Percentiles rank a stretch among this genome's conserved stretches.
Conservation (phyloP, 1,284 basidiomycete species). For the Austroboletus niveus region DNA sequence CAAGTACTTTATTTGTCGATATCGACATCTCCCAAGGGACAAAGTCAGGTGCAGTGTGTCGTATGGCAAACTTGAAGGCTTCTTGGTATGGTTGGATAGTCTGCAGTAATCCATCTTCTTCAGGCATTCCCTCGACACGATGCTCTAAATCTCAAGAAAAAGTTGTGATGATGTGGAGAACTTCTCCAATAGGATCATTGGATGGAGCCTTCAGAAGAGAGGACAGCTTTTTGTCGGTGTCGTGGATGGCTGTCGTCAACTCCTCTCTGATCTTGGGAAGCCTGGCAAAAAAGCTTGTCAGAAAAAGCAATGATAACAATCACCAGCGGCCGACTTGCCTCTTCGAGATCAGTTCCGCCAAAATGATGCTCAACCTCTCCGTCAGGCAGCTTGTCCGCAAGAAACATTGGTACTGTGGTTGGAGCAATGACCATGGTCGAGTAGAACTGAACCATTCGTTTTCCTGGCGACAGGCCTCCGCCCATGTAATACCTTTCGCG, state of each 20-base stretch:
- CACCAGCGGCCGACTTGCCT: conserved; percentile 36
- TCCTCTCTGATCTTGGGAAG: conserved; percentile 60
- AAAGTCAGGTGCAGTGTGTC: conserved; percentile 51
- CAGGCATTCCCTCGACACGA: conserved; percentile 52
- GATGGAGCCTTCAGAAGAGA: conserved; percentile 56
- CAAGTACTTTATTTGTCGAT: conserved; percentile 1
- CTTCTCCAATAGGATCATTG: conserved; percentile 52
- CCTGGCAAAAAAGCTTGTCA: conserved; percentile 34
- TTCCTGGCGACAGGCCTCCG: conserved; percentile 58
- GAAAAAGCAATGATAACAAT: neutral
- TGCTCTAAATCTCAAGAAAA: conserved; percentile 46
- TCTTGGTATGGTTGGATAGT: conserved; percentile 49
- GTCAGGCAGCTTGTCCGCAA: conserved; percentile 57
- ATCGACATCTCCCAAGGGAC: conserved; percentile 31
- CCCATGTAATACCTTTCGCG: conserved; percentile 54
- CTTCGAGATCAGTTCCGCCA: conserved; percentile 58
- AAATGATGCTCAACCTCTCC: conserved; percentile 49
- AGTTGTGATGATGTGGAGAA: conserved; percentile 44
- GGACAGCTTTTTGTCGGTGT: conserved; percentile 36
- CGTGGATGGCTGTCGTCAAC: conserved; percentile 43
- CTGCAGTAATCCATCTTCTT: conserved; percentile 31
- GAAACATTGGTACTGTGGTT: conserved; percentile 45
- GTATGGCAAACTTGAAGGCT: conserved; percentile 46
- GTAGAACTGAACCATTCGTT: conserved; percentile 62
- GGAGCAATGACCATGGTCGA: conserved; percentile 56